Base-by-base conservation (phyloP, 2,329 filamentous ascomycete species). In the Rhynchosporium agropyri region DNA sequence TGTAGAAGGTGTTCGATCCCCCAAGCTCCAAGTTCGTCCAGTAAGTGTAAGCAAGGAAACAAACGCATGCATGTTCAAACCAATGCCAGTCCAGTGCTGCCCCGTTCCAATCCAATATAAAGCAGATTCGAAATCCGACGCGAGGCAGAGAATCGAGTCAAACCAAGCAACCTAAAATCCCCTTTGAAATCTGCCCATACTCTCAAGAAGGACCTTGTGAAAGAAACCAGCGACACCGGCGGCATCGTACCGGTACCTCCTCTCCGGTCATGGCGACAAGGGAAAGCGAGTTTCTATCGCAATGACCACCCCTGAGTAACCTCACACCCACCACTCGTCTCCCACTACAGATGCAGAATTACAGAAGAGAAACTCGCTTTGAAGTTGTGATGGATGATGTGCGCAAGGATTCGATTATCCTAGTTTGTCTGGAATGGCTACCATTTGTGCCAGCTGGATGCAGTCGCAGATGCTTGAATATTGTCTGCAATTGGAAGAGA, bases 401-500 rank as follows among this genome's bases (percentile, higher is more conserved):
- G 38, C 46, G 45, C 46, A 20, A 54, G 20, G 20, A 20, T 20
- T 38, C n/a, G 33, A 38, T n/a, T 7, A 53, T 33, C 31, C 50
- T 9, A 31, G 43, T 51, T 4, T 15, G 12, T 15, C 15, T 43
- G 43, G 36, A 26, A 64, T 51, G 54, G 61, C 36, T 60, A 46
- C 63, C 60, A 48, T 61, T 57, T 66, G 61, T 63, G 66, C 66
- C 66, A 61, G 66, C 64, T 62, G 64, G 60, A 58, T 60, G 63
- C 51, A 55, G 60, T 53, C 66, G 60, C 60, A 61, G 62, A 46
- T 60, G 53, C 40, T 33, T 43, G 45, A 48, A 38, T 40, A 36
- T 43, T 28, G 46, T 54, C 56, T 61, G 58, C 58, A 62, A 58
- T 31, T 20, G 20, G 51, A 57, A 56, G 45, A 29, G 20, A 55